Conservation (phyloP, 805 yeast species). For the Ogataea glucozyma region DNA sequence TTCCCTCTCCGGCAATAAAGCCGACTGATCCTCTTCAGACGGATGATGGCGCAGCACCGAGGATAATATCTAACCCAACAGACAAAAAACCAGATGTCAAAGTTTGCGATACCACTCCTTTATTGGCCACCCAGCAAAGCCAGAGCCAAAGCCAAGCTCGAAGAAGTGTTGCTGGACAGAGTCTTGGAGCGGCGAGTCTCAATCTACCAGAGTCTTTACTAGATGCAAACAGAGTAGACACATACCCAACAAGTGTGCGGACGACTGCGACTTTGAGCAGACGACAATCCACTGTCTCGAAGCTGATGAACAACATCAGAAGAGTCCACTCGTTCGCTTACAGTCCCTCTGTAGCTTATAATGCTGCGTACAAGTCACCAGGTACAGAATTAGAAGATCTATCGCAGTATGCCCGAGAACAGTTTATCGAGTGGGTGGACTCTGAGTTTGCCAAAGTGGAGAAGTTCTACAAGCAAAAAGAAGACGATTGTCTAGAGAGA, state of each 20-base stretch:
- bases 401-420: constrained; percentile 41
- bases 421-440: constrained; percentile 70
- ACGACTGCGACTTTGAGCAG: constrained; percentile 8
- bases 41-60: neutral
- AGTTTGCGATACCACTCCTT: constrained; percentile 13
- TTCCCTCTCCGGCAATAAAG: constrained; percentile 32
- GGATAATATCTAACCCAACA: neutral
- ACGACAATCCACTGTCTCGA: constrained; percentile 29
- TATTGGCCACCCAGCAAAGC: constrained; percentile 1
- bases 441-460: constrained; percentile 60
- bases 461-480: constrained; percentile 58
- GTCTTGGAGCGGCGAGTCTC: too few species aligned
- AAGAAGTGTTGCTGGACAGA: too few species aligned
- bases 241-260: neutral
- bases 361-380: constrained; percentile 1
- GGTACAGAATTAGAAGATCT: constrained; percentile 34
- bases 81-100: constrained; percentile 2
- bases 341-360: constrained; percentile 7
- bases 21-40: constrained; percentile 8
- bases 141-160: too few species aligned
- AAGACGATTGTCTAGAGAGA: constrained; percentile 58
- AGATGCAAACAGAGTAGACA: neutral
- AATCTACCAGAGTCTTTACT: neutral
- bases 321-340: constrained; percentile 18
- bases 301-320: constrained; percentile 16